Evolutionary conservation across 768 basidiomycete genomes (phyloP), one percentile per base, ranked within the genome.

Genomic region (Lactifluus volemus): DNA sequence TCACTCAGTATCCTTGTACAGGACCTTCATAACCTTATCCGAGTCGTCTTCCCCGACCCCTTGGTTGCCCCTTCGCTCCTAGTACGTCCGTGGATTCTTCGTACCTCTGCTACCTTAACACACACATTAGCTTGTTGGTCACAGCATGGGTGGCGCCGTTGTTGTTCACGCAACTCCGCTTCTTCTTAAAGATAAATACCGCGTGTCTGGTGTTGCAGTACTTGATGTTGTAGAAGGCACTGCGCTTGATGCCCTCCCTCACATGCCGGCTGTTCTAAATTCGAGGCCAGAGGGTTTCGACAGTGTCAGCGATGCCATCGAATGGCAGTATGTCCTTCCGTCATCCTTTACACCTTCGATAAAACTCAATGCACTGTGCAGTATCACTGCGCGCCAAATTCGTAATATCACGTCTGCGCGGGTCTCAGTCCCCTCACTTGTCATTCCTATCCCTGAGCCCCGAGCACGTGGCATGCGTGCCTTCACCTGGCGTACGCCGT

Each of bases 71-170:
- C 96, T 0, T 82, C 84, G 0, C 69, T 98, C 12, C 71, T 98
- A 65, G 93, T 95, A 68, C 64, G 82, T 73, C 38, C n/a, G n/a
- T 41, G 10, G 44, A 36, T 4, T 32, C 36, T 5, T 15, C 39
- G 10, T 10, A 38, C 53, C 53, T 36, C 30, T 14, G n/a, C 42
- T 44, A 10, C 45, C 36, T 49, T 32, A 25, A 19, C 15, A 36
- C 3, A 25, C 54, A 29, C 5, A 30, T 34, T 10, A 92, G 88
- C 80, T 97, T 7, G 80, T 97, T 9, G 97, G 97, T 0, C 97
- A 99, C 70, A 95, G 92, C 60, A 96, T 99, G 88, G 97, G 97
- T 14, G 96, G 95, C 29, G 86, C 94, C 0, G 94, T 97, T 4
- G 81, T 91, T 21, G 83, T 88, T 8, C 82, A 84, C 5, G 80